phyloP scores from a whole-genome alignment of 768 basidiomycete species.

The Ramaria sp. region DNA sequence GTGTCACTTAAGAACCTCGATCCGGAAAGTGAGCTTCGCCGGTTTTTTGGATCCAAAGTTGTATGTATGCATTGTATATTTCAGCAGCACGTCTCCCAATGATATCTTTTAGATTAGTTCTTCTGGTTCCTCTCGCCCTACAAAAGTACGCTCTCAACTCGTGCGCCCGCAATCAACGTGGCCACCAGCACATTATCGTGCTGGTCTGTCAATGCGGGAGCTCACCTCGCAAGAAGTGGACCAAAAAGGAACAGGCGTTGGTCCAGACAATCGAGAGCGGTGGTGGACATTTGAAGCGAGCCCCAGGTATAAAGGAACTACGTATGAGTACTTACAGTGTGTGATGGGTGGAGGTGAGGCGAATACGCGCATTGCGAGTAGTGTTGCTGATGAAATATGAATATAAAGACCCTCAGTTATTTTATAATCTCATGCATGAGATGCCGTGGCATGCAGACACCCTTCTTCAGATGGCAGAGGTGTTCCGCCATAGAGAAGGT shows the following conservation, averaged over 20 bases:
- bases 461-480: slow-evolving; percentile 74
- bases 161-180: slow-evolving; percentile 69
- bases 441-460: slow-evolving; percentile 93
- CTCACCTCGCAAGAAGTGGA: slow-evolving; percentile 45
- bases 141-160: slow-evolving; percentile 46
- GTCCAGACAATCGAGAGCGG: slow-evolving; percentile 44
- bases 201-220: slow-evolving; percentile 59
- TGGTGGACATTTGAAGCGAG: slow-evolving; percentile 90
- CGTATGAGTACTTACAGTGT: slow-evolving; percentile 68
- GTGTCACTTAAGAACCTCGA: slow-evolving; percentile 81
- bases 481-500: slow-evolving; percentile 85
- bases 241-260: slow-evolving; percentile 33
- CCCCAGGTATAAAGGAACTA: slow-evolving; percentile 72
- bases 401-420: slow-evolving; percentile 57
- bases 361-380: neutral
- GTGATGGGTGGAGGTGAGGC: slow-evolving; percentile 72
- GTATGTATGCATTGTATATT: slow-evolving; percentile 36
- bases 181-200: slow-evolving; percentile 58
- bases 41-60: slow-evolving; percentile 90
- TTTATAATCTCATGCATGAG: slow-evolving; percentile 64
- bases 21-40: slow-evolving; percentile 80
- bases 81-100: slow-evolving; percentile 20
- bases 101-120: neutral
- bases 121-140: neutral
- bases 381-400: neutral